A percentile compares a stretch with the other conserved stretches of the same genome.
Conservation (phyloP, 768 basidiomycete species). For the Lactifluus piperatus region DNA sequence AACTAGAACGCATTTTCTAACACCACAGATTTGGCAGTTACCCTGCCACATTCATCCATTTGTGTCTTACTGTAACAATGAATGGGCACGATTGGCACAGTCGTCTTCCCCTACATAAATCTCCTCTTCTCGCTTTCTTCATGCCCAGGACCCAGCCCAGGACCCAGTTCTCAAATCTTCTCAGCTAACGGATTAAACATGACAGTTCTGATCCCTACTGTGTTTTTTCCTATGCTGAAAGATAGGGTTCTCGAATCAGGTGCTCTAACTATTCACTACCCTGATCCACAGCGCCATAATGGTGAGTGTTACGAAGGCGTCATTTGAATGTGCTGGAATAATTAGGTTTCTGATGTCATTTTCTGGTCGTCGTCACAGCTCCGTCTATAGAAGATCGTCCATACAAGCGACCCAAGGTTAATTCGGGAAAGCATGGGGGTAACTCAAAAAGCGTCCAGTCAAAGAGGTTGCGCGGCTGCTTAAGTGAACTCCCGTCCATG, state of each 20-base stretch:
- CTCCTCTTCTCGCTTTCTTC: no score
- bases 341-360: background rate
- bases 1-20: no score
- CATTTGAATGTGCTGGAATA: background rate
- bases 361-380: background rate
- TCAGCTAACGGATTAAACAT: no score
- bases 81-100: no score
- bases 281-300: background rate
- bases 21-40: no score
- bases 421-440: no score
- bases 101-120: no score
- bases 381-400: background rate
- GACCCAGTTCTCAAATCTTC: no score
- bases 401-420: background rate
- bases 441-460: background rate
- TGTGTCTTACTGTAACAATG: no score
- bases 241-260: background rate
- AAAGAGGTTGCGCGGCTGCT: background rate
- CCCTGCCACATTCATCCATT: no score
- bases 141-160: no score
- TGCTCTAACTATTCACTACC: background rate
- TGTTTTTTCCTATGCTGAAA: background rate
- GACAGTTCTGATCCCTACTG: no score
- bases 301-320: background rate
- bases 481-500: slow-evolving; percentile 19